Base-by-base conservation (phyloP, 202 grass and related monocot species). In the Bolboschoenoplectus hybrid region DNA sequence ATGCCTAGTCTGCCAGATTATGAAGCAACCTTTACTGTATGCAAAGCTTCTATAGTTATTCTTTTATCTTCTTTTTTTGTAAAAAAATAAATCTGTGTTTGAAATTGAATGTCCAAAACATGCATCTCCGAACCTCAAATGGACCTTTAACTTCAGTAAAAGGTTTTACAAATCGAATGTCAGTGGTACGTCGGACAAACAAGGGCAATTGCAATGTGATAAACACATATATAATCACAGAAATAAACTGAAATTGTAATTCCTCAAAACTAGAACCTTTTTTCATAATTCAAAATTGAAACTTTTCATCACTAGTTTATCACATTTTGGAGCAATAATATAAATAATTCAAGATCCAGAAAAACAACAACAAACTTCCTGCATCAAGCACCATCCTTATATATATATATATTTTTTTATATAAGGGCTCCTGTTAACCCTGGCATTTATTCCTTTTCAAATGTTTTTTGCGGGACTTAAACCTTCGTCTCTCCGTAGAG, bases 21-120 rank as follows among this genome's bases (percentile, higher is more conserved):
- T 51, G 71, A 74, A 74, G 71, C 71, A 74, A 74, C 46, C 45
- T 74, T 74, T 51, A 74, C 12, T 50, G 9, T 34, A 74, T 51
- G 9, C 9, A 74, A 74, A 74, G 6, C 44, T 51, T 50, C 9
- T 7, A 32, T 35, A 5, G 9, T 13, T 34, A 5, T 50, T 1
- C 26, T 49, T 20, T 20, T 50, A 3, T 51, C 4, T 17, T 41
- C 17, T 74, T 74, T 34, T 74, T 49, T 50, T 45, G 6, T n/a
- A 9, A 9, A 70, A 70, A 8, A 41, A 69, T 1, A 44, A 45
- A 11, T 66, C 2, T 38, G 14, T 70, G 14, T 19, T 26, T 26
- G 26, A 26, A 26, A 26, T 26, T 26, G 26, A 26, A 26, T 26
- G 26, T 26, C 32, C 4, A 39, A 39, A 7, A 62, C 4, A 17